These are phyloP conservation scores for Gillenia trifoliata DNA, from an alignment of 306 rosid genomes.

Conservation along the genomic window DNA sequence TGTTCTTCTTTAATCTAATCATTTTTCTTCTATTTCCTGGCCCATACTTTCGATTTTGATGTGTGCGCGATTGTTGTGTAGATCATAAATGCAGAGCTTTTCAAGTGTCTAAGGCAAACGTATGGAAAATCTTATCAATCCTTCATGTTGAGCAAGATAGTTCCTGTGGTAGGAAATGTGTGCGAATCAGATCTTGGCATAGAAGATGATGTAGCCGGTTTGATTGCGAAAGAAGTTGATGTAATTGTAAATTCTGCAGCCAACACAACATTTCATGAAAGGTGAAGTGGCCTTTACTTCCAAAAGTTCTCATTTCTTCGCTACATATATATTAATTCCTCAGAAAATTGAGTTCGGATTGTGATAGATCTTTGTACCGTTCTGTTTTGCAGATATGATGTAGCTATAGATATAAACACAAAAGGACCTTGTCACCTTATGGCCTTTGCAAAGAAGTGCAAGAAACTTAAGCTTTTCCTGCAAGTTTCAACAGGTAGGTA, in stretches of 20 bases:
- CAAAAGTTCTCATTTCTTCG: background rate
- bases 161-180: conserved; percentile 78
- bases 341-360: background rate
- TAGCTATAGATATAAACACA: conserved; percentile 82
- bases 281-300: conserved; percentile 32
- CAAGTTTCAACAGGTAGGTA: conserved; percentile 87
- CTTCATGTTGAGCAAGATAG: conserved; percentile 82
- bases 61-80: conserved; percentile 13
- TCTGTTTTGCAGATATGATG: conserved; percentile 55
- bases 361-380: background rate
- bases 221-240: conserved; percentile 70
- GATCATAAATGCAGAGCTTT: conserved; percentile 85
- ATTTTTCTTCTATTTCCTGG: background rate
- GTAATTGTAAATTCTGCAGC: conserved; percentile 93
- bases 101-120: conserved; percentile 63
- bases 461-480: conserved; percentile 78
- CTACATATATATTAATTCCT: background rate
- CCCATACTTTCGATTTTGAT: background rate
- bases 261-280: conserved; percentile 89
- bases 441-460: conserved; percentile 75
- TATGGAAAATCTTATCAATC: conserved; percentile 79
- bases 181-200: conserved; percentile 77
- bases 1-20: conserved; percentile 1
- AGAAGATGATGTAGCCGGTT: conserved; percentile 36
- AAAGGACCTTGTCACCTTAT: conserved; percentile 81